These are phyloP conservation scores for Zea mays DNA, from an alignment of 176 grass and related monocot genomes.

Conservation along the genomic window Zm-B73-REFERENCE-NAM-5.0 NC_050103.1:21559001-21559500, in stretches of 20 bases:
- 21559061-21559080: slow-evolving; percentile 57
- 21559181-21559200: slow-evolving; percentile 86
- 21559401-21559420: background rate
- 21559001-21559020: slow-evolving; percentile 58
- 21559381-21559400: too few relatives aligned
- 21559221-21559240: background rate
- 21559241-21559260: too few relatives aligned
- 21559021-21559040: slow-evolving; percentile 33
- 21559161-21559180: slow-evolving; percentile 87
- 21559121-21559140: slow-evolving; percentile 66
- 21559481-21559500: background rate
- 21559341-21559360: background rate
- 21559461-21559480: background rate
- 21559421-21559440: background rate
- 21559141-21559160: slow-evolving; percentile 87
- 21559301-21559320: background rate
- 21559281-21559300: background rate
- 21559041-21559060: slow-evolving; percentile 40
- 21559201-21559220: slow-evolving; percentile 65
- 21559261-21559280: background rate
- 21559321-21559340: background rate
- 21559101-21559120: slow-evolving; percentile 91
- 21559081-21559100: slow-evolving; percentile 77
- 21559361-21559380: background rate
- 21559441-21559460: slow-evolving; percentile 49